These are phyloP conservation scores for Leccinum arenicola DNA, from an alignment of 768 basidiomycete genomes.

Conservation along the genomic window DNA sequence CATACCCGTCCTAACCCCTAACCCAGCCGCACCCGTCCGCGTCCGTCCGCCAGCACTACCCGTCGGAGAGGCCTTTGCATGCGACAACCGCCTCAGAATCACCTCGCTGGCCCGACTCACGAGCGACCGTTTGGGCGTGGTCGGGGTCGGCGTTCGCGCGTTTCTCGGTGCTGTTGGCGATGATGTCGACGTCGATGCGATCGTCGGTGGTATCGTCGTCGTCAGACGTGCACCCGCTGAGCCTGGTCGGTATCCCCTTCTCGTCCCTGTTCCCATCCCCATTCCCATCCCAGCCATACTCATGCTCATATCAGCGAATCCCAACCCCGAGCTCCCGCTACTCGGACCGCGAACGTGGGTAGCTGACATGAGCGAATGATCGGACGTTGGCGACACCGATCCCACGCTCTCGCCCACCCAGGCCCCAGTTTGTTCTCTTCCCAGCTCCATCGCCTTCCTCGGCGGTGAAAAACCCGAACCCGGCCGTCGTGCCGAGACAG, in stretches of 20 bases:
- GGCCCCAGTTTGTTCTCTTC: neutral
- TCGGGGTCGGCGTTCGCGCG: neutral
- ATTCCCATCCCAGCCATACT: too few relatives aligned
- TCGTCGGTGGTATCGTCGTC: conserved; percentile 1
- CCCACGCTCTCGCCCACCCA: too few relatives aligned
- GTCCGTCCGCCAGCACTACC: too few relatives aligned
- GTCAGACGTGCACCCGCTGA: conserved; percentile 26
- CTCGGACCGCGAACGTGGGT: conserved; percentile 8
- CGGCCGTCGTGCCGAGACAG: neutral
- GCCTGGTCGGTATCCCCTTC: conserved; percentile 12
- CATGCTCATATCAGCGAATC: too few relatives aligned
- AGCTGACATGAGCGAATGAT: conserved; percentile 15
- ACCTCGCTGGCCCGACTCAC: conserved; percentile 22
- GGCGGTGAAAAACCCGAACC: neutral
- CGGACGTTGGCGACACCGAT: conserved; percentile 11
- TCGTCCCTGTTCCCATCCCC: too few relatives aligned
- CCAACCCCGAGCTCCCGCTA: neutral
- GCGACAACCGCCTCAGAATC: conserved; percentile 23
- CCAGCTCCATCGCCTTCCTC: neutral
- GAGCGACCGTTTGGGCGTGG: neutral
- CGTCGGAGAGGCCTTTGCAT: conserved; percentile 4
- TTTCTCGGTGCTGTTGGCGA: neutral
- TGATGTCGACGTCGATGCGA: too few relatives aligned
- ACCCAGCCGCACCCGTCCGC: too few relatives aligned
- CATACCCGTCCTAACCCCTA: too few relatives aligned